These are phyloP conservation scores for Epichloe uncinata DNA, from an alignment of 2,329 filamentous ascomycete species.

Conservation along the genomic window DNA sequence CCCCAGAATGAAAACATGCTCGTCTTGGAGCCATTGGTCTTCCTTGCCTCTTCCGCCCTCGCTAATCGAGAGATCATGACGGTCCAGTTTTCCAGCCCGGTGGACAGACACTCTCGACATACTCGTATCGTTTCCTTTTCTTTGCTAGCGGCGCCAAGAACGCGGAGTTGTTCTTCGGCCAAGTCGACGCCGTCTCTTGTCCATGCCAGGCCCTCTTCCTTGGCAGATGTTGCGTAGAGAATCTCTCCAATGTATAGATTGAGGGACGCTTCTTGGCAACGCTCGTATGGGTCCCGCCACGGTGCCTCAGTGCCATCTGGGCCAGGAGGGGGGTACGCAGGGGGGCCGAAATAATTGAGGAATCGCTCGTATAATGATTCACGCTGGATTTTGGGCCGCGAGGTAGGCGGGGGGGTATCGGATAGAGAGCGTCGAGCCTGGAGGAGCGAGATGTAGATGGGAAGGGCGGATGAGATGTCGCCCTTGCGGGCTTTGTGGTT, in stretches of 20 bases:
- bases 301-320: slow-evolving; percentile 57
- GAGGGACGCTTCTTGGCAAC: slow-evolving; percentile 74
- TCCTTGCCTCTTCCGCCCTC: slow-evolving; percentile 30
- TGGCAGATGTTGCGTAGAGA: slow-evolving; percentile 51
- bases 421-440: slow-evolving; percentile 56
- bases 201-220: slow-evolving; percentile 71
- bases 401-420: slow-evolving; percentile 16
- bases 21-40: slow-evolving; percentile 20
- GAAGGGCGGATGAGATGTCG: slow-evolving; percentile 56
- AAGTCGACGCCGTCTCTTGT: slow-evolving; percentile 76
- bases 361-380: slow-evolving; percentile 11
- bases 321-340: slow-evolving; percentile 57
- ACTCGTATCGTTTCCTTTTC: slow-evolving; percentile 30
- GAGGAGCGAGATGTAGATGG: slow-evolving; percentile 75
- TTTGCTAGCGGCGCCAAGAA: slow-evolving; percentile 17
- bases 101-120: slow-evolving; percentile 64
- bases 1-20: slow-evolving; percentile 26
- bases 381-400: slow-evolving; percentile 4
- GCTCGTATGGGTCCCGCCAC: slow-evolving; percentile 47
- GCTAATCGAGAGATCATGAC: slow-evolving; percentile 61
- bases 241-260: slow-evolving; percentile 93
- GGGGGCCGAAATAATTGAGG: slow-evolving; percentile 23
- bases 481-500: slow-evolving; percentile 61
- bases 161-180: slow-evolving; percentile 54
- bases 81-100: slow-evolving; percentile 70